Evolutionary conservation across 495 filamentous ascomycete species (phyloP), one percentile per base, ranked within the genome.

Genomic region (Tuber aestivum): DNA sequence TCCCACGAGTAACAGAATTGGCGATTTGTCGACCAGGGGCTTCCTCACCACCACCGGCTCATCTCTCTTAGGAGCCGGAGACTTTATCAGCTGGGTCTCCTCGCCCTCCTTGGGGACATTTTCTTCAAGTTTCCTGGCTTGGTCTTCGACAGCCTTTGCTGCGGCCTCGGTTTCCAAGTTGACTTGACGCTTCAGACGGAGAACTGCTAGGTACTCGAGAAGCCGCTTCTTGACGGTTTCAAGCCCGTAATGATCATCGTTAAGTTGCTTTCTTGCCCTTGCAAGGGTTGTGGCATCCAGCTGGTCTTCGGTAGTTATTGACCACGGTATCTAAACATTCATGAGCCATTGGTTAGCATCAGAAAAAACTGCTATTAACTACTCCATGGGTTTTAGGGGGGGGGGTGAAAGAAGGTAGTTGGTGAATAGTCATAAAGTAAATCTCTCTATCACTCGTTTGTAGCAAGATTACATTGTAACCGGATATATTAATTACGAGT

Each of bases 161-260:
- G 95, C 90, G 23, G 87, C 88, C 69, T 97, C 91, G 9, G 97
- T 86, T 72, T 91, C 91, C 50, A 89, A 85, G 73, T 97, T 97
- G 76, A 93, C 90, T 23, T 91, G 89, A 82, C 97, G 94, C 88
- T 98, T 99, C 75, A 99, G 85, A 74, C 94, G 91, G 41, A 99
- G 87, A 40, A 99, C 96, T 23, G 96, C 97, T 27, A 99, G 88
- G 82, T 99, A 99, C 82, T 98, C 97, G 9, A 98, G 86, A 27
- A 99, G 84, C 69, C 96, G 87, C 87, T 97, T 98, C 88, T 99
- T 99, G 80, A 98, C 95, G 84, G 95, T 95, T 78, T 98, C 93
- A 35, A 99, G 86, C 5, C 96, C 96, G 78, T 98, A 98, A 83
- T 99, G 96, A 83, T 98, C 96, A 72, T 96, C 91, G 81, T 99